Evolutionary conservation across 2,329 filamentous ascomycete genomes (phyloP).

Genomic region (Aureobasidium leucospermi): DNA sequence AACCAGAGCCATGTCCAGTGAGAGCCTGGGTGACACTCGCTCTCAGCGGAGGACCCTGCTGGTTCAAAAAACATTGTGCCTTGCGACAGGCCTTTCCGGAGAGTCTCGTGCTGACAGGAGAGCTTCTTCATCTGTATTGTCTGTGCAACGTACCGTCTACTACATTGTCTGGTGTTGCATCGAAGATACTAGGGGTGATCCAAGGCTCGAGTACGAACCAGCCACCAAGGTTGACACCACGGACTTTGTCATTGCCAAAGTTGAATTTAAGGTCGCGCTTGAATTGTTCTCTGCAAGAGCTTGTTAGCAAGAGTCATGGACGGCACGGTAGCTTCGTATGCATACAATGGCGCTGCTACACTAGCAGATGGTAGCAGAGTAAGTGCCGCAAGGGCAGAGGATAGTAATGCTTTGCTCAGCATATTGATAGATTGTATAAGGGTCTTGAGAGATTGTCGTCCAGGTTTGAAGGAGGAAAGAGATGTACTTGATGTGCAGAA

Average conservation of each 20-base stretch:
- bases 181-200: slow-evolving; percentile 56
- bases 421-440: slow-evolving; percentile 1
- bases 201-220: slow-evolving; percentile 56
- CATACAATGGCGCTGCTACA: slow-evolving; percentile 12
- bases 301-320: background rate
- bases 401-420: slow-evolving; percentile 10
- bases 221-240: slow-evolving; percentile 59
- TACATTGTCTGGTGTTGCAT: slow-evolving; percentile 38
- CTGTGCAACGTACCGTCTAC: slow-evolving; percentile 41
- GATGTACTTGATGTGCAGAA: slow-evolving; percentile 3
- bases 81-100: too few relatives aligned
- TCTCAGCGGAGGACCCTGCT: too few relatives aligned
- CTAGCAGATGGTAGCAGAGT: background rate
- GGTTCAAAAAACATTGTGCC: too few relatives aligned
- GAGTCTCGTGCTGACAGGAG: too few relatives aligned
- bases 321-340: background rate
- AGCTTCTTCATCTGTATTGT: slow-evolving; percentile 14
- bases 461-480: background rate
- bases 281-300: background rate
- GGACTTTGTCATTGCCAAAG: slow-evolving; percentile 49
- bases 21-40: too few relatives aligned
- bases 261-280: slow-evolving; percentile 38
- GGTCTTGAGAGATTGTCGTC: background rate
- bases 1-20: too few relatives aligned
- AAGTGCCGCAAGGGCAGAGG: slow-evolving; percentile 12